phyloP scores from a whole-genome alignment of 202 grass and related monocot genomes.

The Zizania palustris region DNA sequence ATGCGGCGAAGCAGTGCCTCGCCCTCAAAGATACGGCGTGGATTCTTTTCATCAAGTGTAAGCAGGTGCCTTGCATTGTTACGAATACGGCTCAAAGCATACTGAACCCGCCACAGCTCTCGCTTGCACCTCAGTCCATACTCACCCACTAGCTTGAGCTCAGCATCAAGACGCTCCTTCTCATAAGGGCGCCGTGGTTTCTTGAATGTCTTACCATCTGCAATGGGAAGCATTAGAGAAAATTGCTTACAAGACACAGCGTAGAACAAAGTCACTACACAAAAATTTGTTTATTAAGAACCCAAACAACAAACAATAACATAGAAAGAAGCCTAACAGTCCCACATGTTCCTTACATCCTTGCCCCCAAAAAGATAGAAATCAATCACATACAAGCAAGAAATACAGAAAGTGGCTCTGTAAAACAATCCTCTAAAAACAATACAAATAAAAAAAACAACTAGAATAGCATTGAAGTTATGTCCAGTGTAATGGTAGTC shows the following conservation, averaged over 20 bases:
- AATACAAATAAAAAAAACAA: not conserved
- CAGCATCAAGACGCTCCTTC: constrained; percentile 59
- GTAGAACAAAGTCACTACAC: not conserved
- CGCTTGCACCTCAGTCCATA: constrained; percentile 54
- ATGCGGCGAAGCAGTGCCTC: constrained; percentile 51
- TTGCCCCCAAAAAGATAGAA: not conserved
- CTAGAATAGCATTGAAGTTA: not conserved
- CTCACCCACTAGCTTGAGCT: constrained; percentile 53
- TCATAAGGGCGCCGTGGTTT: constrained; percentile 47
- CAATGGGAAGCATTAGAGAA: constrained; percentile 5
- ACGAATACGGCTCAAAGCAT: constrained; percentile 45
- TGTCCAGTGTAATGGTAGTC: not conserved
- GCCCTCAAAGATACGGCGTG: constrained; percentile 45
- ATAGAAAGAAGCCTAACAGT: not conserved
- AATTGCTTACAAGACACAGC: not conserved
- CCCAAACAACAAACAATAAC: not conserved
- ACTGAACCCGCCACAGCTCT: constrained; percentile 50
- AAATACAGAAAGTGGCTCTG: not conserved
- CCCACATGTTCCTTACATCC: not conserved
- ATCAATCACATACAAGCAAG: not conserved
- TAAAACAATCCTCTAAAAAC: not conserved
- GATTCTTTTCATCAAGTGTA: constrained; percentile 54
- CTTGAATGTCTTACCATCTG: constrained; percentile 63
- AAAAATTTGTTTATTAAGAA: not conserved
- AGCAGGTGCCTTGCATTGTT: constrained; percentile 53